A percentile compares a stretch with the other conserved stretches of the same genome.
Conservation (phyloP, 1,139 yeast species). For the Taphrina flavorubra region DNA sequence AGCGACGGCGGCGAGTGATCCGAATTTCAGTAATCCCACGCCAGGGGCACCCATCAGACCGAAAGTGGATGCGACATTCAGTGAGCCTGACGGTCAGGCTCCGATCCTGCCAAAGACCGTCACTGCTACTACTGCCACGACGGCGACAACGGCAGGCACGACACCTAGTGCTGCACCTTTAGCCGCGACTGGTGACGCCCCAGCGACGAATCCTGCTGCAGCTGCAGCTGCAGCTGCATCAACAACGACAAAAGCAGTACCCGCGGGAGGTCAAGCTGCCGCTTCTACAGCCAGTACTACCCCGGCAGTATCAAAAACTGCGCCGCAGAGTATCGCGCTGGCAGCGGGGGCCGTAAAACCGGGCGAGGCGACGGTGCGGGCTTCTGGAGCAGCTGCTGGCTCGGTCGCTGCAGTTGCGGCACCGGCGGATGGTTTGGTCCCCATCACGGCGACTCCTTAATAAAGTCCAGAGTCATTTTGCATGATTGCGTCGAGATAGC, state of each 20-base stretch:
- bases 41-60: conserved; percentile 21
- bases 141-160: no score
- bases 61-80: conserved; percentile 1
- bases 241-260: not conserved
- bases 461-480: no score
- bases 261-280: not conserved
- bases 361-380: conserved; percentile 1
- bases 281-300: not conserved
- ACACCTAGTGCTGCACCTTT: no score
- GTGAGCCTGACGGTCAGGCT: conserved; percentile 16
- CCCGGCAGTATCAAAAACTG: not conserved
- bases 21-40: conserved; percentile 19
- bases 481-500: not conserved
- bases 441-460: not conserved
- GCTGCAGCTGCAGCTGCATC: not conserved
- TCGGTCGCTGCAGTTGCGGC: not conserved
- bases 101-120: conserved; percentile 19
- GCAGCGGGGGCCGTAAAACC: conserved; percentile 4
- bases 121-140: not conserved
- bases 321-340: no score
- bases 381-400: conserved; percentile 11
- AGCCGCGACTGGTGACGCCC: no score
- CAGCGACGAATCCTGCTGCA: not conserved
- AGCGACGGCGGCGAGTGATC: conserved; percentile 4
- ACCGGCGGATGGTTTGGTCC: conserved; percentile 2